Evolutionary conservation across 495 filamentous ascomycete genomes (phyloP), one percentile per base, ranked within the genome.

Genomic region (Penicillium verhagenii): DNA sequence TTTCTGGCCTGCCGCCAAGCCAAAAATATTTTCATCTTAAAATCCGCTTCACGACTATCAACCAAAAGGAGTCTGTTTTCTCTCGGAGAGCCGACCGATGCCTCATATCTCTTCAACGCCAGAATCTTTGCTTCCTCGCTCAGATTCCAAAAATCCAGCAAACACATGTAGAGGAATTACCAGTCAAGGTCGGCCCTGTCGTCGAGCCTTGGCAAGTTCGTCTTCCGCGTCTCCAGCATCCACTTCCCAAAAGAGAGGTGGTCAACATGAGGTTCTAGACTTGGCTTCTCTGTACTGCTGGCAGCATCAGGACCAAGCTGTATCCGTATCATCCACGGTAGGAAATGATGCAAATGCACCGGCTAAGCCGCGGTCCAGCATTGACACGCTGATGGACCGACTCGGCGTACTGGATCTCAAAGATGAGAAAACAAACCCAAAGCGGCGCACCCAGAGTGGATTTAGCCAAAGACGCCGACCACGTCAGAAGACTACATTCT

Each of bases 251-350:
- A 69, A 72, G 61, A 67, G 75, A 59, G 70, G 65, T 35, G 54
- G 73, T 47, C 64, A 70, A 43, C 61, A 76, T 45, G 65, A 73
- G 14, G 40, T 49, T 61, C 21, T 59, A 52, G 75, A 74, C 25
- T 70, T 73, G 19, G 70, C 79, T 9, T 79, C 79, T 25, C 84
- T 81, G 50, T 98, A 90, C 67, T 98, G 94, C 78, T 95, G 90
- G 87, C 89, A 95, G 64, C 94, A 98, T 71, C 90, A 90, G 60
- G 90, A 95, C 54, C 94, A 98, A 68, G 90, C 90, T 19, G 70
- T 62, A 6, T 59, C 59, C 2, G 50, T 52, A 0, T 16, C 21
- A 23, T 46, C 56, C 14, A 35, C 33, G 14, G 11, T 16, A 48
- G 50, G 16, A 29, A 49, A 51, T 44, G 54, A 50, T 19, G 44